Evolutionary conservation across 768 basidiomycete species (phyloP), one percentile per base, ranked within the genome.

Genomic region (Sistotremastrum suecicum): DNA sequence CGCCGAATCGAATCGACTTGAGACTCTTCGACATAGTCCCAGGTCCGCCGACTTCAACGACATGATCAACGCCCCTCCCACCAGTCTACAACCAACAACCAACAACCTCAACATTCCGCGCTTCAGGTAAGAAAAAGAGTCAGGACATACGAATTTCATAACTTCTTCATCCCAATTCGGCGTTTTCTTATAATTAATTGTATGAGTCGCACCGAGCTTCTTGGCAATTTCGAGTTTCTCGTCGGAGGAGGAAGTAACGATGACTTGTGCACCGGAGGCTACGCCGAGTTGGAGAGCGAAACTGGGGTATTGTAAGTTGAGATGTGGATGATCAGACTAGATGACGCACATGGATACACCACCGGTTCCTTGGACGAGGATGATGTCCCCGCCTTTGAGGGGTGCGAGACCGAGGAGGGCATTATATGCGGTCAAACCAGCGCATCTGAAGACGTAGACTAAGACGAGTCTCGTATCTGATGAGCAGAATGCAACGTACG

Each of bases 161-260:
- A 70, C 72, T 51, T 76, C 68, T 34, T 71, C 56, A 37, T 78
- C 73, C 80, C 80, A 83, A 37, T 77, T 57, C 2, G 72, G 70
- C 1, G 61, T 65, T 49, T 60, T 71, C 47, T 66, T 73, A 57
- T 82, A 83, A 62, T 82, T 80, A 62, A 83, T 76, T 12, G 72
- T 52, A 45, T 76, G 63, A 9, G 68, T 65, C 8, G 66, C 70
- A 20, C 80, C 77, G 12, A 78, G 67, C 39, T 66, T 66, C 39
- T 63, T 59, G 6, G 68, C 76, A 31, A 70, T 50, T 48, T 70
- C 64, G 10, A 80, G 64, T 53, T 83, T 84, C 41, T 69, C 66
- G 51, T 81, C 76, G 0, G 76, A 76, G 0, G 78, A 80, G 1
- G 79, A 81, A 0, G 80, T 83, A 30, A 69, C 67, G 51, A 84